phyloP scores from a whole-genome alignment of 176 grass and related monocot genomes.

The Raddia distichophylla region DNA sequence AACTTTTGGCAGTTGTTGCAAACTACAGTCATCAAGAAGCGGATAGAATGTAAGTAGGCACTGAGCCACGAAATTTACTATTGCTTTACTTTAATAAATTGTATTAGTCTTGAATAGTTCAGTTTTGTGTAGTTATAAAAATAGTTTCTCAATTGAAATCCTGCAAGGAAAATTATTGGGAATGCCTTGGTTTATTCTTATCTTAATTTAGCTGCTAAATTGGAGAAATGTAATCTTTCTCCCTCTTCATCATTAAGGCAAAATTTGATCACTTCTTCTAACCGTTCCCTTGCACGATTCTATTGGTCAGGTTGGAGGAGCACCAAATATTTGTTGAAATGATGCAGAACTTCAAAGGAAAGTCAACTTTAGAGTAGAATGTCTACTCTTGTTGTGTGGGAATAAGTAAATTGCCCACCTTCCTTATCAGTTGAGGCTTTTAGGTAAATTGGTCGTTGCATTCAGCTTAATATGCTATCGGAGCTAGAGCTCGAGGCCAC shows the following conservation, averaged over 20 bases:
- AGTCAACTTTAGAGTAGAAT: constrained; percentile 24
- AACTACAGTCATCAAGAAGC: constrained; percentile 50
- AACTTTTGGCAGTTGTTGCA: constrained; percentile 66
- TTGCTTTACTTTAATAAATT: constrained; percentile 23
- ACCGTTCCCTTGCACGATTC: constrained; percentile 11
- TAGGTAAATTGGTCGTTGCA: too few relatives aligned
- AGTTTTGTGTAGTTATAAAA: neutral
- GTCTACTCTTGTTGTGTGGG: neutral
- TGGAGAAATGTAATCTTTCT: neutral
- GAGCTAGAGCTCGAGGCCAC: too few relatives aligned
- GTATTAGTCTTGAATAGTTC: constrained; percentile 24
- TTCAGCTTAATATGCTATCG: too few relatives aligned
- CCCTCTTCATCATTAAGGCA: neutral
- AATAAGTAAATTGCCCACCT: too few relatives aligned
- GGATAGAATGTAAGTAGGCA: constrained; percentile 59
- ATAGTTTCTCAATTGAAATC: neutral
- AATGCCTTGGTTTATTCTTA: neutral
- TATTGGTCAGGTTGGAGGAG: constrained; percentile 42
- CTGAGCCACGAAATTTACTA: neutral
- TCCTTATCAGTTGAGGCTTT: too few relatives aligned
- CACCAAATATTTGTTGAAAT: constrained; percentile 54
- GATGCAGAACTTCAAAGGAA: constrained; percentile 7
- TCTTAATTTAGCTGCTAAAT: neutral
- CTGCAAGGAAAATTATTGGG: constrained; percentile 5
- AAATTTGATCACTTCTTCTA: neutral